phyloP scores from a whole-genome alignment of 2,329 filamentous ascomycete species.

The Scolecobasidium constrictum region DNA sequence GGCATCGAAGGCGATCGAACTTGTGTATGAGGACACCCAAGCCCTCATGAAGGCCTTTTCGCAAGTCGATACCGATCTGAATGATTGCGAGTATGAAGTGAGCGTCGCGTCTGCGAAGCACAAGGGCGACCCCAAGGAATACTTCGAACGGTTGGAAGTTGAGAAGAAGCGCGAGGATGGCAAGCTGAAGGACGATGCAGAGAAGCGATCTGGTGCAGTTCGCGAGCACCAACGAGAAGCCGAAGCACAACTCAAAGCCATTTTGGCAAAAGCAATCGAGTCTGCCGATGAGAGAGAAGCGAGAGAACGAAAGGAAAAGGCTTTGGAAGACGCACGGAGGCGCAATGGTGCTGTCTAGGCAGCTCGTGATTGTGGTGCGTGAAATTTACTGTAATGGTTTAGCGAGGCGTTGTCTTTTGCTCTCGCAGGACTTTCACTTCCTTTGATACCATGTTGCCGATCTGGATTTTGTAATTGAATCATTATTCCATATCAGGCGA shows the following conservation, averaged over 20 bases:
- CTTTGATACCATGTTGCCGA: not conserved
- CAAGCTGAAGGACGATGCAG: slow-evolving; percentile 31
- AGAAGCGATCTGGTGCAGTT: slow-evolving; percentile 27
- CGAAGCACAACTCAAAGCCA: not conserved
- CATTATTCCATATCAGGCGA: too few relatives aligned
- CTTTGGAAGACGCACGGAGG: slow-evolving; percentile 43
- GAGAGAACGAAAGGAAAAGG: slow-evolving; percentile 36
- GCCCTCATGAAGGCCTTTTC: slow-evolving; percentile 32
- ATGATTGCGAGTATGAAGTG: slow-evolving; percentile 41
- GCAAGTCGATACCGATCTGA: slow-evolving; percentile 37
- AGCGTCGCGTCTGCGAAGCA: slow-evolving; percentile 42
- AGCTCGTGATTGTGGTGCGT: not conserved
- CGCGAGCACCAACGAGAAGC: slow-evolving; percentile 29
- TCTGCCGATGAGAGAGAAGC: slow-evolving; percentile 26
- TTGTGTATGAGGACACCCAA: slow-evolving; percentile 29
- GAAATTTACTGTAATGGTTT: not conserved
- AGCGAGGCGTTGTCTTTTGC: not conserved
- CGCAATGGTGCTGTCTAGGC: slow-evolving; percentile 31
- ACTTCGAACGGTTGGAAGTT: slow-evolving; percentile 30
- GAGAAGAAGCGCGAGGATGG: slow-evolving; percentile 39
- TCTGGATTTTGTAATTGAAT: not conserved
- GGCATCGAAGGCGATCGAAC: slow-evolving; percentile 18
- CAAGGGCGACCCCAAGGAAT: slow-evolving; percentile 29
- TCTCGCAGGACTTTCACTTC: not conserved
- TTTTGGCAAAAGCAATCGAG: slow-evolving; percentile 17